Evolutionary conservation across 2,329 filamentous ascomycete species (phyloP), one percentile per base, ranked within the genome.

Genomic region (Delphinella strobiligena): DNA sequence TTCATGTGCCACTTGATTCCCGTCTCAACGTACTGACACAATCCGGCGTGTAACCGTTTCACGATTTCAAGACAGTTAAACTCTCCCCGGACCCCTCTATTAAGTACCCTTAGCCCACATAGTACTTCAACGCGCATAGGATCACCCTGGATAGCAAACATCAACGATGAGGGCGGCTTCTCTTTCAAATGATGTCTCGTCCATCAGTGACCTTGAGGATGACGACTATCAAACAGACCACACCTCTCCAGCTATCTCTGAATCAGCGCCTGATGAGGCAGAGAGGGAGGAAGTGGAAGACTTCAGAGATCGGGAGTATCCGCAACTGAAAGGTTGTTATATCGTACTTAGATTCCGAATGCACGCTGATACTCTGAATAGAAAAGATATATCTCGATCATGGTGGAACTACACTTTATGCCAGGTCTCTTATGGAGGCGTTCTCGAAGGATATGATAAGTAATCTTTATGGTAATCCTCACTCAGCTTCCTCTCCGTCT

Each of bases 401-500:
- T 80, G 87, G 87, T 0, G 89, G 87, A n/a, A 84, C 85, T n/a
- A 89, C 88, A 0, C 40, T 82, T 1, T 85, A 82, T 54, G 69
- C 86, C 31, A 89, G 82, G 58, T 87, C 83, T 19, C 62, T 91
- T 17, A 78, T 96, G 59, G 81, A 89, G 48, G 68, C 65, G 17
- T 94, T 93, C 61, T 76, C 84, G 7, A 59, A 64, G n/a, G 83
- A 91, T 44, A 80, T 95, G 71, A 79, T 80, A 18, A 67, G 73
- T 3, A 82, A 78, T 50, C 66, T 96, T 0, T 87, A 88, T 49
- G 89, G 88, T 29, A 96, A 96, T 47, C 89, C 89, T 1, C 89
- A 96, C 61, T 95, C 89, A 1, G 80, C 77, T 36, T 93, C 88
- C 2, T 66, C 72, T 11, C 80, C 87, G 2, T 93, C 89, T 0